These are phyloP conservation scores for Trichophyton simii DNA, from an alignment of 2,329 filamentous ascomycete genomes.

Conservation along the genomic window DNA sequence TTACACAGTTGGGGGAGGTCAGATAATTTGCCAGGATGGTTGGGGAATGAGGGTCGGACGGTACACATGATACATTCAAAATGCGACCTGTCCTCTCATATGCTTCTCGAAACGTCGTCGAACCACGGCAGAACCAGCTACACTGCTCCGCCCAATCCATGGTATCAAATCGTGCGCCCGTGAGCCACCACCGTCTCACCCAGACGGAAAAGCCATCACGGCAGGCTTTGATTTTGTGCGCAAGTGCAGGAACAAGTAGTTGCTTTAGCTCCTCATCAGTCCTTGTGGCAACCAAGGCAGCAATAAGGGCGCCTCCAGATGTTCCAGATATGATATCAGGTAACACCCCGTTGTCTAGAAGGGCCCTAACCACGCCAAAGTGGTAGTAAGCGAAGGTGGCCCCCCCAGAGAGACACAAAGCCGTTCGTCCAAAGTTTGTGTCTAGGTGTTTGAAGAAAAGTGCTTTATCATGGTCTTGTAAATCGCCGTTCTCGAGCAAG, in stretches of 20 bases:
- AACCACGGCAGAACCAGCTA: conserved; percentile 82
- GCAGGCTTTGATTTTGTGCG: conserved; percentile 72
- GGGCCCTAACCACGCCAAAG: conserved; percentile 78
- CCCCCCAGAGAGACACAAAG: conserved; percentile 82
- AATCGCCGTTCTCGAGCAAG: conserved; percentile 53
- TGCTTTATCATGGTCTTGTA: conserved; percentile 62
- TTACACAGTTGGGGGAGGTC: conserved; percentile 89
- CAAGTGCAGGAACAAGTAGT: conserved; percentile 75
- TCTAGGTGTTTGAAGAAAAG: conserved; percentile 75
- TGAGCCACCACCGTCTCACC: conserved; percentile 76
- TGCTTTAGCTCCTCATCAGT: conserved; percentile 83
- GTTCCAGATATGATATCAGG: conserved; percentile 95
- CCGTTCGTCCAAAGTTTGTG: conserved; percentile 84
- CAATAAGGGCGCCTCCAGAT: conserved; percentile 82
- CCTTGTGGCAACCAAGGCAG: conserved; percentile 72
- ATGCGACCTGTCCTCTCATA: conserved; percentile 89
- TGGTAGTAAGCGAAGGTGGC: conserved; percentile 96
- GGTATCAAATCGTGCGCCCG: conserved; percentile 86
- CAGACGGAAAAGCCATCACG: conserved; percentile 64
- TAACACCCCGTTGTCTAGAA: conserved; percentile 72
- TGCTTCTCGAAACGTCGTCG: conserved; percentile 87
- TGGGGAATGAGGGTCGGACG: conserved; percentile 85
- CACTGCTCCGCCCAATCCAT: conserved; percentile 78
- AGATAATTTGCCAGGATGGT: conserved; percentile 91
- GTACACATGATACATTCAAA: conserved; percentile 89